Percentiles rank a stretch among this genome's conserved stretches.
Conservation (phyloP, 1,284 basidiomycete species). For the Irpex sp. region DNA sequence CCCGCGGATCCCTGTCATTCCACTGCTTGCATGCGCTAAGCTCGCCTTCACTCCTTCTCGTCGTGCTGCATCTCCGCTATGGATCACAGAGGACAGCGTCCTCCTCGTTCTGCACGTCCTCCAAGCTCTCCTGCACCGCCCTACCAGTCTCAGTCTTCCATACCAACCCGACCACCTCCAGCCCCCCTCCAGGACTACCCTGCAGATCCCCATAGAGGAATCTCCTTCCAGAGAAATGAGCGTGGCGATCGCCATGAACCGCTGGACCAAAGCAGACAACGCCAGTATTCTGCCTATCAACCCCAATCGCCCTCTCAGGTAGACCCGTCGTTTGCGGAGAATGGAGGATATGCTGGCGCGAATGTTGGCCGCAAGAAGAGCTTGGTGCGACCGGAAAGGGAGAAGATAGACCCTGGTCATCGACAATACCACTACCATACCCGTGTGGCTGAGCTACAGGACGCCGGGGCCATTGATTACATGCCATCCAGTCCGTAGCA, state of each 20-base stretch:
- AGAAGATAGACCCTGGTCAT: slow-evolving; percentile 95
- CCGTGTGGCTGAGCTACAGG: slow-evolving; percentile 82
- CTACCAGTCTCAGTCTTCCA: slow-evolving; percentile 26
- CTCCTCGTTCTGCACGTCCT: slow-evolving; percentile 35
- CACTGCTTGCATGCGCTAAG: slow-evolving; percentile 24
- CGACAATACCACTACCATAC: slow-evolving; percentile 94
- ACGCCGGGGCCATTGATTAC: slow-evolving; percentile 60
- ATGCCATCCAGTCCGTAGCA: slow-evolving; percentile 72
- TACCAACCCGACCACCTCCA: slow-evolving; percentile 19
- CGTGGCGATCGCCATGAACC: slow-evolving; percentile 58
- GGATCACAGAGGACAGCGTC: slow-evolving; percentile 35
- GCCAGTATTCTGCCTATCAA: slow-evolving; percentile 53
- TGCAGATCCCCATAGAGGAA: slow-evolving; percentile 34
- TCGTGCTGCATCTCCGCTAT: slow-evolving; percentile 21
- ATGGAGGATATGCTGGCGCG: slow-evolving; percentile 38
- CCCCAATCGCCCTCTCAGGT: slow-evolving; percentile 36
- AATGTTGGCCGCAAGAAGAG: slow-evolving; percentile 83
- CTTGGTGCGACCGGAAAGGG: slow-evolving; percentile 90
- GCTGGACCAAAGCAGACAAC: slow-evolving; percentile 48
- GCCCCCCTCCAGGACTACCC: slow-evolving; percentile 20
- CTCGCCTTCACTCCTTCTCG: slow-evolving; percentile 11
- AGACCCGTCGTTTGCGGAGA: slow-evolving; percentile 43
- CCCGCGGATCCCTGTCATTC: slow-evolving; percentile 12
- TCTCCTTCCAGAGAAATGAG: slow-evolving; percentile 67
- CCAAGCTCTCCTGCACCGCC: slow-evolving; percentile 29